Conservation (phyloP, 176 grass and related monocot species). For the Elymus sibiricus region DNA sequence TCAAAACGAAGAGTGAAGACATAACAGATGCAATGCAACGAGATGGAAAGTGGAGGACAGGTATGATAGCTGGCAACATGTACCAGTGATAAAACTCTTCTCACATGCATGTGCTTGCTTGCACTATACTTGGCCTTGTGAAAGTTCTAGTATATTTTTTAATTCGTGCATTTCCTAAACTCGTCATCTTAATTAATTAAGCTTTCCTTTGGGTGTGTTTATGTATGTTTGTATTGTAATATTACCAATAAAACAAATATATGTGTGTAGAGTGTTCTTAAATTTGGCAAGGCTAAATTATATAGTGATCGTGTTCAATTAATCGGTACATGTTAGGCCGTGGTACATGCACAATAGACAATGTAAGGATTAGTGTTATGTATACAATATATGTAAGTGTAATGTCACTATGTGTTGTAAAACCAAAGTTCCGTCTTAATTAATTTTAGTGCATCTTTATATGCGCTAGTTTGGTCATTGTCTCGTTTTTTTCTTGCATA, state of each 20-base stretch:
- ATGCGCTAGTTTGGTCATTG: too few species aligned
- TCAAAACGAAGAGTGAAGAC: slow-evolving; percentile 7
- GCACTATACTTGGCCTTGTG: not conserved
- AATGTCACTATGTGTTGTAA: not conserved
- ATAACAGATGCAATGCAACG: not conserved
- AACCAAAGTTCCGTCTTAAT: not conserved
- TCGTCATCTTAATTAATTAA: not conserved
- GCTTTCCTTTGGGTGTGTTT: not conserved
- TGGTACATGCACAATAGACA: not conserved
- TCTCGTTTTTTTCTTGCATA: too few species aligned
- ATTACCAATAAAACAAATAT: not conserved
- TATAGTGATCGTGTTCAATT: not conserved
- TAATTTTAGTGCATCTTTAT: too few species aligned
- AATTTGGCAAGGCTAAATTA: not conserved
- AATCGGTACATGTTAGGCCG: not conserved
- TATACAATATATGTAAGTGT: not conserved
- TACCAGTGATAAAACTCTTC: not conserved
- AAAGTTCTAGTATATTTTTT: not conserved
- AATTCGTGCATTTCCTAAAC: not conserved
- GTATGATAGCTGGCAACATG: not conserved
- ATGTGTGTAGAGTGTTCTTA: not conserved
- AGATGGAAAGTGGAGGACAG: slow-evolving; percentile 7
- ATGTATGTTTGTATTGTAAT: not conserved
- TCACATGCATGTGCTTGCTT: not conserved
- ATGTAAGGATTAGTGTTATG: not conserved